Base-by-base conservation (phyloP, 1,284 basidiomycete genomes). In the Pyrrhoderma lamaoense region DNA sequence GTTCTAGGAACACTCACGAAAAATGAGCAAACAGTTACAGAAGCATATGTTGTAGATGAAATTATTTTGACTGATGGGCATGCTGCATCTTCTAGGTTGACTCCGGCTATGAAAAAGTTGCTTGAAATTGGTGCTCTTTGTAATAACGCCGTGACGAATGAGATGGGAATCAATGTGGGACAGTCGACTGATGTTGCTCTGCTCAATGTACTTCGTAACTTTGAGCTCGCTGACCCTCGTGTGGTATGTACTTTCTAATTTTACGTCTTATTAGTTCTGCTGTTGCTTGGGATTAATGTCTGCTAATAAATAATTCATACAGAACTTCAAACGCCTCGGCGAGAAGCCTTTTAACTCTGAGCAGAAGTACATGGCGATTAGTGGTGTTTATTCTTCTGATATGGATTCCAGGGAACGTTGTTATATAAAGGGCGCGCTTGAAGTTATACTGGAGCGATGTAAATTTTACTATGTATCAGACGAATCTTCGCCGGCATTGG, bases 121-220 rank as follows among this genome's bases (percentile, higher is more conserved):
- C 70, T 84, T 52, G 80, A 81, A 58, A 80, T 82, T 52, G 85
- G 81, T 39, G 79, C 76, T 45, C 67, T 79, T 52, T 96, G 79
- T 63, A 90, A 81, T 68, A 93, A 83, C 67, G 87, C 76, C 45
- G 81, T 66, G 47, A 68, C 70, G 54, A 85, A 87, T 31, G 78
- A 86, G 44, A 22, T 35, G 38, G 89, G 89, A 1, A 68, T 76
- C 8, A 86, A 80, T 58, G 82, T 93, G 3, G 95, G 94, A 0
- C 93, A 95, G 64, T 82, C 90, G 2, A 98, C 94, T 0, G 94
- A 99, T 61, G 93, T 97, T 2, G 95, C 95, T 1, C 67, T 98
- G 53, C 69, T 96, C 42, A 91, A 93, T 59, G 80, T 92, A 2
- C 71, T 96, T n/a, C 72, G 79, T 0, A 62, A 76, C 0, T 87